Percentiles rank a stretch among this genome's conserved stretches.
Conservation (phyloP, 768 basidiomycete genomes). For the Arthromyces matolae region DNA sequence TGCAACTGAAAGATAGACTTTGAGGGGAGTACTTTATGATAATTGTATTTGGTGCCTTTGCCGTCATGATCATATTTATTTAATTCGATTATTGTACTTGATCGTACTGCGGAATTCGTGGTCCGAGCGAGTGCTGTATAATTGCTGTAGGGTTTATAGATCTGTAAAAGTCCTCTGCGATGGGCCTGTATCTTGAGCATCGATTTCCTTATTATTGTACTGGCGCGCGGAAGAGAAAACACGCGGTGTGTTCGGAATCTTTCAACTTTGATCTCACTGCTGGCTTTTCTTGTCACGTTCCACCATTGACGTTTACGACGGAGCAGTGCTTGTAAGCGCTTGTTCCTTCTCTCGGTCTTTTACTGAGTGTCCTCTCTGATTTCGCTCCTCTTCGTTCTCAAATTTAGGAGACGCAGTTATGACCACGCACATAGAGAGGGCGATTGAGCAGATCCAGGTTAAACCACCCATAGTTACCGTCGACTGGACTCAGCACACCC, state of each 20-base stretch:
- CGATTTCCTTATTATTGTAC: too few relatives aligned
- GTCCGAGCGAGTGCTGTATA: too few relatives aligned
- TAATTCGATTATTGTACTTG: too few relatives aligned
- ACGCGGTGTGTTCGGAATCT: not conserved
- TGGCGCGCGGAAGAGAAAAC: conserved; percentile 1
- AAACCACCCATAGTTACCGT: conserved; percentile 54
- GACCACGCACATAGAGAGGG: conserved; percentile 58
- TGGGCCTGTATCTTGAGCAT: too few relatives aligned
- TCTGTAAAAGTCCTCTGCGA: too few relatives aligned
- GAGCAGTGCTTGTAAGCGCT: conserved; percentile 12
- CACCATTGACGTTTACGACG: conserved; percentile 11
- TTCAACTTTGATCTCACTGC: conserved; percentile 10
- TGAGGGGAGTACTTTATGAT: too few relatives aligned
- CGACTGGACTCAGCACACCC: conserved; percentile 89
- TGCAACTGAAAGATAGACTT: too few relatives aligned
- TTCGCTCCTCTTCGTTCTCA: conserved; percentile 7
- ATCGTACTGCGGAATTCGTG: too few relatives aligned
- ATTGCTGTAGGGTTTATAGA: too few relatives aligned
- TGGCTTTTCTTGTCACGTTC: conserved; percentile 25
- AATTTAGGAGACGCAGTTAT: conserved; percentile 26
- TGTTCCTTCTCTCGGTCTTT: conserved; percentile 10
- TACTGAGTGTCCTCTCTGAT: conserved; percentile 9
- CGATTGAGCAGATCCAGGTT: conserved; percentile 62
- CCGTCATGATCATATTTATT: too few relatives aligned
- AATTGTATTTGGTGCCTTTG: too few relatives aligned